Evolutionary conservation across 2,329 filamentous ascomycete species (phyloP), one percentile per base, ranked within the genome.

Genomic region (Colletotrichum orchidophilum): DNA sequence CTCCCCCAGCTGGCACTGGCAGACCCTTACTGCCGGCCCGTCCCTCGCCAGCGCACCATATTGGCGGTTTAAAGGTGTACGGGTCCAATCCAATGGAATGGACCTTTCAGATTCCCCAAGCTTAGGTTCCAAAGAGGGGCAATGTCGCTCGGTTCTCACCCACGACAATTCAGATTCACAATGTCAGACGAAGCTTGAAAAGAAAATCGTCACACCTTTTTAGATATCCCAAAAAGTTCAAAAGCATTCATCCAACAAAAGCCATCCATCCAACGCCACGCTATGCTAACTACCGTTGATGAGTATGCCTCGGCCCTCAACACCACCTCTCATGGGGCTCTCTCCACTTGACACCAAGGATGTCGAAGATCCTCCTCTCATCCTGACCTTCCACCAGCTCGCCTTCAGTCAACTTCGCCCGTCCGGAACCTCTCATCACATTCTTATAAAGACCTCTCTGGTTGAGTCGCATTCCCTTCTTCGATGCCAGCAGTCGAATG

Each of bases 291-390:
- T 63, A 53, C 59, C 39, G 63, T 46, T 39, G n/a, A 53, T 33
- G n/a, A 52, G 7, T 15, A 11, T 62, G 46, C 46, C 59, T 53
- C 61, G 21, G 29, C 31, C n/a, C 42, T 58, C 52, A 94, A 78
- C 93, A 95, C 83, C 93, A 93, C 69, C 94, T 85, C 79, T 96
- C 90, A 77, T 91, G 86, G 9, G 94, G 93, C 76, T 92, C 90
- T 75, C 94, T 88, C 93, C 94, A 98, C 52, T 92, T 90, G n/a
- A 97, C 94, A 0, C 92, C 93, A 66, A 98, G 80, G 11, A 92
- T 84, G 81, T 93, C 91, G 80, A 97, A 97, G 46, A 97, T 97
- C 78, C 82, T 89, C 83, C 84, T 91, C 86, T 97, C 95, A 75
- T 93, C 88, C 70, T 85, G 85, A 0, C 92, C 92, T 81, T 97